Percentiles rank a stretch among this genome's conserved stretches.
phyloP scores from a whole-genome alignment of 2,329 filamentous ascomycete species.

The Alternaria burnsii region DNA sequence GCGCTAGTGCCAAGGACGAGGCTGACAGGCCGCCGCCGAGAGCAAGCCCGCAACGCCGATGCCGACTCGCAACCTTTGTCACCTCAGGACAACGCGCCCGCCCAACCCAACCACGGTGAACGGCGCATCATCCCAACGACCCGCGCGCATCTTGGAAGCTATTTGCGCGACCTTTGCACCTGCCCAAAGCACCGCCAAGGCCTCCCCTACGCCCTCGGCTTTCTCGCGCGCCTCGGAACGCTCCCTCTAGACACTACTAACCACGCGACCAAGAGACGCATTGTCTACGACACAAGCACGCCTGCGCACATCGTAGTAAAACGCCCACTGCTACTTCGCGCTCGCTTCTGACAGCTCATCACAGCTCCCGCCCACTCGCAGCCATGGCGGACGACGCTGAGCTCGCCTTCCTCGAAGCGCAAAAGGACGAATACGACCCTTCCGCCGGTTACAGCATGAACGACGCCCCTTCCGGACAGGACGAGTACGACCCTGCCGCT shows the following conservation, averaged over 20 bases:
- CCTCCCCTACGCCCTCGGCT: conserved; percentile 8
- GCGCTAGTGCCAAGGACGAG: conserved; percentile 23
- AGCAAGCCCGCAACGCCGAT: conserved; percentile 16
- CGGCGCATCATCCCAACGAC: conserved; percentile 23
- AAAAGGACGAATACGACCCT: conserved; percentile 54
- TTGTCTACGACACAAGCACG: conserved; percentile 24
- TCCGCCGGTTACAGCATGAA: conserved; percentile 51
- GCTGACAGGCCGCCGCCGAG: conserved; percentile 10
- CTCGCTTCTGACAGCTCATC: conserved; percentile 21
- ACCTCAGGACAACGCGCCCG: conserved; percentile 20
- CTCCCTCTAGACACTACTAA: conserved; percentile 20
- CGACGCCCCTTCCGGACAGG: conserved; percentile 55
- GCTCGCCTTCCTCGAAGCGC: conserved; percentile 61
- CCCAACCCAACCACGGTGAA: conserved; percentile 7
- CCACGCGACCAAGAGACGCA: conserved; percentile 37
- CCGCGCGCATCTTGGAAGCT: conserved; percentile 19
- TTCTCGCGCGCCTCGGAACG: conserved; percentile 17
- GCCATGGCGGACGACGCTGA: conserved; percentile 63
- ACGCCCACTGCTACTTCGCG: conserved; percentile 14
- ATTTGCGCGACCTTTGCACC: background rate
- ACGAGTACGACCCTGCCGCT: conserved; percentile 52
- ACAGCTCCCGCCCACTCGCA: conserved; percentile 15
- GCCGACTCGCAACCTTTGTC: conserved; percentile 18
- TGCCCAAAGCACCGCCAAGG: conserved; percentile 3
- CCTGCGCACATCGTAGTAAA: conserved; percentile 21